A percentile compares a stretch with the other conserved stretches of the same genome.
phyloP scores from a whole-genome alignment of 2,329 filamentous ascomycete species.

The Metarhizium anisopliae region DNA sequence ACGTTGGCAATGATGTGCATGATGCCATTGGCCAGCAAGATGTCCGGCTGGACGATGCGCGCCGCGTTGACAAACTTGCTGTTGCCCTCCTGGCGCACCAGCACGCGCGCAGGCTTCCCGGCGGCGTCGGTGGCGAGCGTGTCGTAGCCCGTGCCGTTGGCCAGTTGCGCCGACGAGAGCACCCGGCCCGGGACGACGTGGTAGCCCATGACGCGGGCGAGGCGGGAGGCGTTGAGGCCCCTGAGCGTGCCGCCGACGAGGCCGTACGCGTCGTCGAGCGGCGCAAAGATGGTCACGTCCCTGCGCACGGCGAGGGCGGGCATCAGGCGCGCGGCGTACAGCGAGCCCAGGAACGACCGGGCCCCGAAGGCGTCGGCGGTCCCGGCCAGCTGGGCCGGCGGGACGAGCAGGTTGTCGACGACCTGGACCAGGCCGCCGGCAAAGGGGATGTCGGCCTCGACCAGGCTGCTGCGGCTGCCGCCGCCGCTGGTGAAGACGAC shows the following conservation, averaged over 20 bases:
- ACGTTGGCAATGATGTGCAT: constrained; percentile 49
- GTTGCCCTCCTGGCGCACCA: constrained; percentile 29
- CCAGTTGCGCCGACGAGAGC: constrained; percentile 36
- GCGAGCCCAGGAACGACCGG: constrained; percentile 28
- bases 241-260: constrained; percentile 42
- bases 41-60: constrained; percentile 41
- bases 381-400: constrained; percentile 37
- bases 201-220: constrained; percentile 50
- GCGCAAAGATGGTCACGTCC: constrained; percentile 54
- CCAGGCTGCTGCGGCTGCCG: constrained; percentile 33
- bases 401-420: constrained; percentile 41
- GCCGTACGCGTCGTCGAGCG: constrained; percentile 50
- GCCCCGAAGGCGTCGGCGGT: constrained; percentile 39
- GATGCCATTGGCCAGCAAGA: constrained; percentile 48
- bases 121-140: constrained; percentile 27
- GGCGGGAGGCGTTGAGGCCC: constrained; percentile 35
- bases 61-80: constrained; percentile 45
- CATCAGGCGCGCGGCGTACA: constrained; percentile 24
- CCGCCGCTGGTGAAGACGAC: constrained; percentile 41
- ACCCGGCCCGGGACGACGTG: constrained; percentile 52
- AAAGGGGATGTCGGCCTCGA: constrained; percentile 35
- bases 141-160: constrained; percentile 19
- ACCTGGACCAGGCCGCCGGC: constrained; percentile 42
- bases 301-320: constrained; percentile 31
- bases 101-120: constrained; percentile 13